Conservation (phyloP, 306 rosid genomes). For the Dalbergia cochinchinensis region DNA sequence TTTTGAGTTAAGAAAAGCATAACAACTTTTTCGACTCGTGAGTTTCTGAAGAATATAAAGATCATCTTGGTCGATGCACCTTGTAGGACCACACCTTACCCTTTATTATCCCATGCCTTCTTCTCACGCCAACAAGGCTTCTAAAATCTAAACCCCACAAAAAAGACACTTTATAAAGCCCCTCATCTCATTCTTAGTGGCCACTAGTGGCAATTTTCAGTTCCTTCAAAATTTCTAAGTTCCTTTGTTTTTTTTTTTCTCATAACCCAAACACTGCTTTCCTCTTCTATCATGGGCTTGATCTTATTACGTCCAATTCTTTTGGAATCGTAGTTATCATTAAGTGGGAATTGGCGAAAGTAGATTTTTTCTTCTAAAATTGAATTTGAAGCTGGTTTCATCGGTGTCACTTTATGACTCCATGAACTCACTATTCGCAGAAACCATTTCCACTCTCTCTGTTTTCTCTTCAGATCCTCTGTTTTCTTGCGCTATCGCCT, state of each 20-base stretch:
- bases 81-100: constrained; percentile 45
- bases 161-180: constrained; percentile 46
- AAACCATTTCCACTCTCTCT: constrained; percentile 41
- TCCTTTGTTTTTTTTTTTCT: constrained; percentile 35
- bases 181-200: constrained; percentile 27
- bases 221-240: constrained; percentile 47
- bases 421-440: constrained; percentile 42
- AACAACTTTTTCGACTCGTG: constrained; percentile 48
- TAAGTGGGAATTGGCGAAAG: constrained; percentile 44
- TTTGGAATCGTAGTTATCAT: constrained; percentile 1
- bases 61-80: constrained; percentile 45
- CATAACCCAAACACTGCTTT: constrained; percentile 15
- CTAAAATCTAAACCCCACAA: constrained; percentile 60
- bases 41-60: constrained; percentile 41
- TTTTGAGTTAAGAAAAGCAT: constrained; percentile 32
- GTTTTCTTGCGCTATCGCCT: constrained; percentile 61
- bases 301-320: constrained; percentile 20
- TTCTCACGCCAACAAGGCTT: constrained; percentile 46
- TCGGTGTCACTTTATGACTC: constrained; percentile 4
- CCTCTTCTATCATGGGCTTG: constrained; percentile 42
- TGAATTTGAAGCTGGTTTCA: constrained; percentile 41
- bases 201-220: constrained; percentile 36
- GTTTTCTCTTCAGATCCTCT: constrained; percentile 62
- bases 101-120: constrained; percentile 55
- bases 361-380: constrained; percentile 33